Evolutionary conservation across 2,329 filamentous ascomycete genomes (phyloP), one percentile per base, ranked within the genome.

Genomic region (Raffaelea albimanens): DNA sequence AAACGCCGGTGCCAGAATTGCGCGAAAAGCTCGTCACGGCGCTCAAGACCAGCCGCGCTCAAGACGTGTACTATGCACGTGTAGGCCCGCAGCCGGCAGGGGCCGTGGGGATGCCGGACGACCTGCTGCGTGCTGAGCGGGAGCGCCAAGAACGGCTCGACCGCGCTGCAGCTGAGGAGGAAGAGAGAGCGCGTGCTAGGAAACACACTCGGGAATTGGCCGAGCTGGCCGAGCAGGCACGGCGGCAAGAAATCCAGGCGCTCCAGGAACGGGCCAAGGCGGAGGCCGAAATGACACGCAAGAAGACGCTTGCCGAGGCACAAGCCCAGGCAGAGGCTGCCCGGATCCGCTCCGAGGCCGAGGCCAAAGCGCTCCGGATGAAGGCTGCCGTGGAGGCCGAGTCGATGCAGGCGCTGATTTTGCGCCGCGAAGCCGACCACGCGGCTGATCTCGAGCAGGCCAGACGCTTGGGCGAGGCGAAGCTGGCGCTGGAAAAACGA

Each of bases 11-110:
- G 16, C 18, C 9, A 23, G 31, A 38, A 16, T 2, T 56, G 13
- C 66, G 63, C 7, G 59, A 67, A 0, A 59, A 68, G 38, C 68
- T 80, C 2, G 55, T 78, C 29, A 55, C 57, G 1, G 63, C 80
- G 2, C 67, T 80, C 21, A 67, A 66, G 7, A 68, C 70, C 43
- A 78, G 76, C 53, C 71, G 76, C 13, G 72, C 69, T 5, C 60
- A 60, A 8, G 75, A 80, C 51, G 67, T 76, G 4, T 80, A 68
- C 57, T 80, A 76, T 58, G 71, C 74, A 40, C 70, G 72, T 52
- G 62, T 66, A 3, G 74, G 73, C 0, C 65, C 72, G 0, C 76
- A 80, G 49, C 76, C 76, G 1, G 65, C 71, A 0, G 75, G 70
- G 45, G 73, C 74, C 0, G 55, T 72, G 19, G 75, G 75, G 3